A percentile compares a stretch with the other conserved stretches of the same genome.
phyloP scores from a whole-genome alignment of 2,329 filamentous ascomycete genomes.

The Alternaria burnsii region DNA sequence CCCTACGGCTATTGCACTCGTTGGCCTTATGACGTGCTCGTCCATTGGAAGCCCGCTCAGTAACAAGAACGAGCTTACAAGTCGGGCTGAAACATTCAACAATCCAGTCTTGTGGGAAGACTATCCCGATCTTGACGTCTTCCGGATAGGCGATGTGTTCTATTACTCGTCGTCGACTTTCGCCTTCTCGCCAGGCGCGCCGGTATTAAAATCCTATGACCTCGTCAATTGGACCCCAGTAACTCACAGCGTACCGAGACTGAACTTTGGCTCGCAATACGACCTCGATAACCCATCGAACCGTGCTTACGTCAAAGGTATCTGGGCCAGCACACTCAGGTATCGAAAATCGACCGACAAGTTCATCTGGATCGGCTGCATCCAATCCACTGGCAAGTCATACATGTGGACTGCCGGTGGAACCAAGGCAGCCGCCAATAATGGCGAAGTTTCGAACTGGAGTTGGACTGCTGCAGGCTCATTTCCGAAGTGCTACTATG shows the following conservation, averaged over 20 bases:
- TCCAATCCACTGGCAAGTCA: slow-evolving; percentile 58
- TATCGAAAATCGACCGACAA: slow-evolving; percentile 60
- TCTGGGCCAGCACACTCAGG: slow-evolving; percentile 64
- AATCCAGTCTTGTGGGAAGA: slow-evolving; percentile 67
- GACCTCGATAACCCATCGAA: slow-evolving; percentile 53
- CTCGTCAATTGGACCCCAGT: slow-evolving; percentile 61
- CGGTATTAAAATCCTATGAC: slow-evolving; percentile 64
- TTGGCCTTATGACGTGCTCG: background rate
- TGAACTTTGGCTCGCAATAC: slow-evolving; percentile 57
- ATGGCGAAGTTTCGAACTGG: slow-evolving; percentile 42
- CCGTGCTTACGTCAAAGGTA: slow-evolving; percentile 62
- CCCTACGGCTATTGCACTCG: slow-evolving; percentile 3
- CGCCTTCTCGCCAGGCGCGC: slow-evolving; percentile 65
- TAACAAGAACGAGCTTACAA: background rate
- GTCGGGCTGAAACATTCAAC: slow-evolving; percentile 45
- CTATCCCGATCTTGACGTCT: slow-evolving; percentile 64
- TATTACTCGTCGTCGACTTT: slow-evolving; percentile 67
- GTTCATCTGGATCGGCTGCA: slow-evolving; percentile 68
- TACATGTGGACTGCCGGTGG: slow-evolving; percentile 63
- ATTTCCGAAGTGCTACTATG: slow-evolving; percentile 63
- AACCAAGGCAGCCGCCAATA: slow-evolving; percentile 48
- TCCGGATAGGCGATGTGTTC: slow-evolving; percentile 59
- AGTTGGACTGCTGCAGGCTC: slow-evolving; percentile 54
- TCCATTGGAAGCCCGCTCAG: slow-evolving; percentile 6
- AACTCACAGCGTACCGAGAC: slow-evolving; percentile 49